Evolutionary conservation across 2,329 filamentous ascomycete species (phyloP).

Genomic region (Neofusicoccum cordaticola): DNA sequence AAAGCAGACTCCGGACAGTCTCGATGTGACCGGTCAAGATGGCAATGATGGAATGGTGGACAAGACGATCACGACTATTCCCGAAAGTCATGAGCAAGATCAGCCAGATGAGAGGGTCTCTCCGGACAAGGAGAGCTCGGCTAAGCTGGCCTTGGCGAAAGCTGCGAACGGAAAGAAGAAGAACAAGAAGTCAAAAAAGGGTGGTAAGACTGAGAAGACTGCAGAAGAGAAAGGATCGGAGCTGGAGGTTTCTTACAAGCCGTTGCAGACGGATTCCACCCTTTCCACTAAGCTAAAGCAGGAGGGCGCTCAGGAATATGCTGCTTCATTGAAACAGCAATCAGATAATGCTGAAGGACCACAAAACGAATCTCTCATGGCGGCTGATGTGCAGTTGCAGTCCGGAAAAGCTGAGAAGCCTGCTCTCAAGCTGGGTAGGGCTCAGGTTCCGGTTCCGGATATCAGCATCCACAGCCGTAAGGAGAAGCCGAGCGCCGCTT

Average conservation of each 20-base stretch:
- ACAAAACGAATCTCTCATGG: not conserved
- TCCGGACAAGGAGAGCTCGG: not conserved
- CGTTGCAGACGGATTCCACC: too few relatives aligned
- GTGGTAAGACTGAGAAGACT: not conserved
- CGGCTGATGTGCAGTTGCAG: too few relatives aligned
- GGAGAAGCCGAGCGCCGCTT: not conserved
- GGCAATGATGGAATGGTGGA: not conserved
- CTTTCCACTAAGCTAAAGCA: not conserved
- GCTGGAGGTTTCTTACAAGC: not conserved
- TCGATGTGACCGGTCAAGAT: too few relatives aligned
- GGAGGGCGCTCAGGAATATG: too few relatives aligned
- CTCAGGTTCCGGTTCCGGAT: not conserved
- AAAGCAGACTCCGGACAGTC: not conserved
- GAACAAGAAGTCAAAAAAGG: not conserved
- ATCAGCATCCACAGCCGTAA: slow-evolving; percentile 5
- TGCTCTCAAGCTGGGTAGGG: not conserved
- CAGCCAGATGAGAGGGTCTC: not conserved
- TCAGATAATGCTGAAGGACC: not conserved
- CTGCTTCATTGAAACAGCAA: not conserved
- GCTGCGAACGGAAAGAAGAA: not conserved
- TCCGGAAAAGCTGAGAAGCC: not conserved
- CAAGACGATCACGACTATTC: not conserved
- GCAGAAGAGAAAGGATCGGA: not conserved
- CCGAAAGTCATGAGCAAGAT: not conserved
- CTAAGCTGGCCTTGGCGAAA: not conserved